Percentiles rank a stretch among this genome's conserved stretches.
phyloP scores from a whole-genome alignment of 1,139 yeast genomes.

The Nakaseomyces delphensis region DNA sequence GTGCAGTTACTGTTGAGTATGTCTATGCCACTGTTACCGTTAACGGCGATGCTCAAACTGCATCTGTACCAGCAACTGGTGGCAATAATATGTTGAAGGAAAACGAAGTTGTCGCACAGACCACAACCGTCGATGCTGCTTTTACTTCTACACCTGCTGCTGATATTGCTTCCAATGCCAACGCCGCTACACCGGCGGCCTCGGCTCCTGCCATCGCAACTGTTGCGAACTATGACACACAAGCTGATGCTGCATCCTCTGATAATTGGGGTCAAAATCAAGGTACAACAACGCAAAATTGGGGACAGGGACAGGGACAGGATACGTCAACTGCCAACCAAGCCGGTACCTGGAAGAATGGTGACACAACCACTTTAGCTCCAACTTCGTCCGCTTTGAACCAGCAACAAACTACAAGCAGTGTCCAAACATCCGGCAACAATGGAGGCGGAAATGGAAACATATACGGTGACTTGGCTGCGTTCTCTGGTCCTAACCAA shows the following conservation, averaged over 20 bases:
- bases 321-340: conserved; percentile 15
- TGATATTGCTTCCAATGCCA: conserved; percentile 6
- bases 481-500: conserved; percentile 44
- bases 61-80: conserved; percentile 12
- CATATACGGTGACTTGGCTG: conserved; percentile 48
- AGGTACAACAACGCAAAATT: not conserved
- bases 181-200: not conserved
- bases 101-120: conserved; percentile 5
- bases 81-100: conserved; percentile 5
- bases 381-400: conserved; percentile 23
- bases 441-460: conserved; percentile 31
- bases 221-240: conserved; percentile 5
- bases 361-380: conserved; percentile 21
- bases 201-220: conserved; percentile 15
- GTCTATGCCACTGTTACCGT: conserved; percentile 73
- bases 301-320: conserved; percentile 27
- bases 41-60: conserved; percentile 35
- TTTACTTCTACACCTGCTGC: conserved; percentile 27
- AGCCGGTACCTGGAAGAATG: conserved; percentile 8
- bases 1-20: conserved; percentile 73
- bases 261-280: not conserved
- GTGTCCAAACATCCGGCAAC: conserved; percentile 24
- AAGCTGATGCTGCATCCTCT: not conserved
- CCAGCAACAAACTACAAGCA: conserved; percentile 11
- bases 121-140: conserved; percentile 10